Percentiles rank a stretch among this genome's conserved stretches.
These are phyloP conservation scores for Solanum hybrid DNA, from an alignment of 305 asterid species.

Conservation along the genomic window DNA sequence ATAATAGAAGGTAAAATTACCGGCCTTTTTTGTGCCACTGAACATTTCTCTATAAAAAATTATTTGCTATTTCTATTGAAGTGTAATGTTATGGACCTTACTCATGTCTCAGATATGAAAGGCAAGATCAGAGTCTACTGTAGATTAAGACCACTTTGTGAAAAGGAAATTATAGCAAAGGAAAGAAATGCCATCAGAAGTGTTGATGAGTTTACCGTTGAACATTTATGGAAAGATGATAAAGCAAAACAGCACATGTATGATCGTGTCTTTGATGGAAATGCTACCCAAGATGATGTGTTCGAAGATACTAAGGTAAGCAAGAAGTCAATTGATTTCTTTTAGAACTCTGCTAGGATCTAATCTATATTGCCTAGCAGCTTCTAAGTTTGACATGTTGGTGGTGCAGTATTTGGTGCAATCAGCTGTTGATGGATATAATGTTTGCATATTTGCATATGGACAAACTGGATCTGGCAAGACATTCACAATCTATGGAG, in stretches of 20 bases:
- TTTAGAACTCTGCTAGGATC: neutral
- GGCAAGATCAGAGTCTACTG: conserved; percentile 94
- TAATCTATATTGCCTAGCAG: neutral
- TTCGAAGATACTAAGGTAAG: conserved; percentile 96
- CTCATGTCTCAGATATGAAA: conserved; percentile 62
- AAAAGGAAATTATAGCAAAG: conserved; percentile 55
- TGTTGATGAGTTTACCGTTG: conserved; percentile 82
- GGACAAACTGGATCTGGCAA: conserved; percentile 99
- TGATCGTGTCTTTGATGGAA: conserved; percentile 81
- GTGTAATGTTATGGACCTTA: neutral
- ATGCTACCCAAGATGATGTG: conserved; percentile 70
- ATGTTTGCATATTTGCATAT: conserved; percentile 91
- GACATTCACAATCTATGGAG: conserved; percentile 88
- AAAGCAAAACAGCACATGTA: conserved; percentile 70
- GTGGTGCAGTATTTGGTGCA: conserved; percentile 77
- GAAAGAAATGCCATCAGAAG: conserved; percentile 51
- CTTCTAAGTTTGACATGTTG: neutral
- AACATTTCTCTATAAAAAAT: neutral
- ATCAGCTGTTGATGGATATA: conserved; percentile 93
- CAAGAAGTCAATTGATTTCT: conserved; percentile 3
- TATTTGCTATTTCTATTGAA: conserved; percentile 5
- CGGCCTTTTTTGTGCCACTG: neutral
- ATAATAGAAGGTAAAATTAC: conserved; percentile 66
- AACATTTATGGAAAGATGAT: conserved; percentile 89
- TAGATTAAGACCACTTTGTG: conserved; percentile 81